A percentile compares a stretch with the other conserved stretches of the same genome.
Evolutionary conservation across 306 rosid genomes (phyloP).

Genomic region (Cucurbita maxima): DNA sequence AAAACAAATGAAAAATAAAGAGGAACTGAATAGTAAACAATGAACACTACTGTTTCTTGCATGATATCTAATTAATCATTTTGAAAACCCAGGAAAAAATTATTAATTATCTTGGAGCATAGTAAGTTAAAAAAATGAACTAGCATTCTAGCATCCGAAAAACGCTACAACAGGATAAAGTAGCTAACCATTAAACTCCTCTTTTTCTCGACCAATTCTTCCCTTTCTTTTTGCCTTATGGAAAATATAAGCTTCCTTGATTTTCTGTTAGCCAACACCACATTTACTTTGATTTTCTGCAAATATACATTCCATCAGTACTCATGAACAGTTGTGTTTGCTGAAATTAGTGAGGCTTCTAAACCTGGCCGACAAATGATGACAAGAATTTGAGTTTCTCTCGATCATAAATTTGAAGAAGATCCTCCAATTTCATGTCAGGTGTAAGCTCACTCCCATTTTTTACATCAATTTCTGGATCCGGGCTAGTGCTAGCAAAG

Average conservation of each 20-base stretch:
- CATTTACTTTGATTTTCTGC: conserved; percentile 70
- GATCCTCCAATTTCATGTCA: conserved; percentile 76
- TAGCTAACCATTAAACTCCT: conserved; percentile 66
- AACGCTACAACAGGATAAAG: neutral
- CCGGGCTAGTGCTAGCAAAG: conserved; percentile 13
- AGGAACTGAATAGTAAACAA: neutral
- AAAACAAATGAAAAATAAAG: neutral
- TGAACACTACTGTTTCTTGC: neutral
- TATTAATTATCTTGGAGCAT: neutral
- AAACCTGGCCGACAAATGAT: conserved; percentile 80
- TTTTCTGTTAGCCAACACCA: conserved; percentile 47
- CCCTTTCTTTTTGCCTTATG: conserved; percentile 59
- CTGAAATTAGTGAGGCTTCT: neutral
- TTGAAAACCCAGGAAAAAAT: neutral
- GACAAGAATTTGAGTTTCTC: conserved; percentile 74
- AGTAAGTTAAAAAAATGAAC: neutral
- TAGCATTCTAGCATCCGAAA: neutral
- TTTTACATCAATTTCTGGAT: conserved; percentile 20
- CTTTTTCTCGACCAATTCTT: conserved; percentile 59
- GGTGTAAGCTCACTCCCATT: conserved; percentile 37
- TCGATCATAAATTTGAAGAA: conserved; percentile 58
- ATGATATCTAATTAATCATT: neutral
- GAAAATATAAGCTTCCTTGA: conserved; percentile 69
- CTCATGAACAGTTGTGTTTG: neutral
- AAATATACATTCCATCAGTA: conserved; percentile 12